phyloP scores from a whole-genome alignment of 352 stramenopile genomes.

The Phytopythium mirpurense region DNA sequence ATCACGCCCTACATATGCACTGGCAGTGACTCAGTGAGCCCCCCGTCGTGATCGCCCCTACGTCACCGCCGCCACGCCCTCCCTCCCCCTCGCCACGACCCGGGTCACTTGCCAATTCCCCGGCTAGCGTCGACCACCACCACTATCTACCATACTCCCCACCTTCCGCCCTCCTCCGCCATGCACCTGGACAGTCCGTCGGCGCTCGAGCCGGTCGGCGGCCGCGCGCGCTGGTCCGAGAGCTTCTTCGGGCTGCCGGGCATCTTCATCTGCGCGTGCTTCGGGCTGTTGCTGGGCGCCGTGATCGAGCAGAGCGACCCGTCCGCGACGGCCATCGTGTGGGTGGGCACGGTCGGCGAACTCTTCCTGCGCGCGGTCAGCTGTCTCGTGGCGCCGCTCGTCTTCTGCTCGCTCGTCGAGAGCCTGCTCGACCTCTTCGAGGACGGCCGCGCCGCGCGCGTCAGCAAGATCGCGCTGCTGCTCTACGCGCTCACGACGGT shows the following conservation, averaged over 20 bases:
- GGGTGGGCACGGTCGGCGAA: slow-evolving; percentile 28
- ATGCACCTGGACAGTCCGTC: slow-evolving; percentile 4
- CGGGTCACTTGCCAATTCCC: not conserved
- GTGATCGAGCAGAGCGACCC: slow-evolving; percentile 11
- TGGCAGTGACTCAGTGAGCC: not conserved
- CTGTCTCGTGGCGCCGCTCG: slow-evolving; percentile 35
- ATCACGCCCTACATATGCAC: too few relatives aligned
- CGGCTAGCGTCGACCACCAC: not conserved
- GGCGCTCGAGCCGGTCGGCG: not conserved
- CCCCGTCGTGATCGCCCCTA: not conserved
- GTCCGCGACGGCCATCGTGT: slow-evolving; percentile 16
- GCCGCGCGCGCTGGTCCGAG: slow-evolving; percentile 8
- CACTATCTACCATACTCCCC: not conserved
- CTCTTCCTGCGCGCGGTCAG: slow-evolving; percentile 49
- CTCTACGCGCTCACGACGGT: slow-evolving; percentile 32
- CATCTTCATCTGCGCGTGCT: slow-evolving; percentile 20
- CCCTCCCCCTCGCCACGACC: not conserved
- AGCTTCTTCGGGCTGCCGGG: slow-evolving; percentile 25
- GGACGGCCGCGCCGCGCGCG: slow-evolving; percentile 25
- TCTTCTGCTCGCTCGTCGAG: slow-evolving; percentile 41
- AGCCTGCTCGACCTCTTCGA: slow-evolving; percentile 36
- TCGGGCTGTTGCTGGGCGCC: slow-evolving; percentile 21
- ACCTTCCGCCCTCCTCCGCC: too few relatives aligned
- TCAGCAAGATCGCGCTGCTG: slow-evolving; percentile 22
- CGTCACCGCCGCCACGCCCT: not conserved